Base-by-base conservation (phyloP, 352 stramenopile genomes). In the Phytophthora pistaciae region DNA sequence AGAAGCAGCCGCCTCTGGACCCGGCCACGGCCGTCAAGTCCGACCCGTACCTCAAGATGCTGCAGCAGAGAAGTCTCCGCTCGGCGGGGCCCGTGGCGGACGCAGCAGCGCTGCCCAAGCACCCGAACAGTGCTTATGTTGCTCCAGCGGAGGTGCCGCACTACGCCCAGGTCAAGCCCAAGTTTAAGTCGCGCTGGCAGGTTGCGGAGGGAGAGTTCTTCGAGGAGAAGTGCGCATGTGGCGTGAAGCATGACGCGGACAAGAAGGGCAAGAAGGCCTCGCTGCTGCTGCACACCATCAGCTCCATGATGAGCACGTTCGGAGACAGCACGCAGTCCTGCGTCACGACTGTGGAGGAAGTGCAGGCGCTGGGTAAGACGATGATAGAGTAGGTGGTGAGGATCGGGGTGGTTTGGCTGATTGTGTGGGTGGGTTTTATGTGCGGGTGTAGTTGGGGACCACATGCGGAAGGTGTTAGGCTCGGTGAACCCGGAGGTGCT, bases 301-400 rank as follows among this genome's bases (percentile, higher is more conserved):
- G 82, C 25, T 77, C 84, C 9, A 96, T 96, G 86, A 93, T 96
- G 83, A 92, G 80, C 61, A 95, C 87, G 14, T 96, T 95, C 68
- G 89, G 89, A 5, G 89, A 96, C 57, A 73, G 59, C 18, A 79
- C 78, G 10, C 73, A 77, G 14, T 87, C 87, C 0, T 96, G 89
- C 57, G 49, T 85, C 36, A 74, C 75, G n/a, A 69, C 86, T 2
- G 87, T 87, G 33, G 78, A 90, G 72, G 76, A 90, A 16, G 85
- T 88, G 53, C 81, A 91, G 56, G 48, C 55, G 1, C 40, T 91
- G 16, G 82, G 84, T 92, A 56, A 66, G 77, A 59, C 3, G 21
- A 18, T 53, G 36, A 3, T 16, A 7, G 6, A 6, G 3, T 48
- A 21, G 18, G 3, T 29, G 23, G 31, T n/a, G n/a, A 57, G 40